Percentiles rank a stretch among this genome's conserved stretches.
Evolutionary conservation across 108 stramenopile species (phyloP).

Genomic region (Stephanodiscus minutulus): DNA sequence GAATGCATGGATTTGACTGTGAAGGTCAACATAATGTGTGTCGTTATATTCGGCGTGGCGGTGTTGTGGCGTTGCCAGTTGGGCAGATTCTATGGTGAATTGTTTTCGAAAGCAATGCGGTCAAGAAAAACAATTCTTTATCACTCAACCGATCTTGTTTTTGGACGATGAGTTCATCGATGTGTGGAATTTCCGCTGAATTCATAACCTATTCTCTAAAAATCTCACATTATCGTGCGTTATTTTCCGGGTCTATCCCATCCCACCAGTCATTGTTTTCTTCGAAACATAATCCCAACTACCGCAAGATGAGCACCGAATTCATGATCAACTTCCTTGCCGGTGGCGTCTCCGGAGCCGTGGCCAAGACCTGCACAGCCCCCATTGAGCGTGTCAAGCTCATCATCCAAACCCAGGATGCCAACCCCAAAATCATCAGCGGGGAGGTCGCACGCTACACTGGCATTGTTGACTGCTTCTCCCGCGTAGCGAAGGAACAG

Average conservation of each 20-base stretch:
- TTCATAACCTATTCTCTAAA: neutral
- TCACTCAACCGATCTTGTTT: no score
- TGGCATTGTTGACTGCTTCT: constrained; percentile 95
- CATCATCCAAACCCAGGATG: constrained; percentile 96
- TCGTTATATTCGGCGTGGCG: neutral
- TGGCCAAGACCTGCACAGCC: constrained; percentile 95
- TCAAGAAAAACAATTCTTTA: no score
- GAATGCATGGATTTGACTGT: neutral
- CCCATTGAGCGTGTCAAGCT: constrained; percentile 99
- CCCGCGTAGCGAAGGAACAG: constrained; percentile 93
- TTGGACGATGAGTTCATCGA: no score
- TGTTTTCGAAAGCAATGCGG: neutral
- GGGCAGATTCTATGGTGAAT: neutral
- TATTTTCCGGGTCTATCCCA: neutral
- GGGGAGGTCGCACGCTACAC: constrained; percentile 97
- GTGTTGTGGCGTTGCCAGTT: neutral
- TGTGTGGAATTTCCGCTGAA: neutral
- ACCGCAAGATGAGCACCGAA: constrained; percentile 51
- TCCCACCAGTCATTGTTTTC: constrained; percentile 11
- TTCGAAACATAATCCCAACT: neutral
- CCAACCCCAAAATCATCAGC: constrained; percentile 95
- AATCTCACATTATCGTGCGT: neutral
- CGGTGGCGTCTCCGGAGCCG: constrained; percentile 93
- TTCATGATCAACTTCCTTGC: constrained; percentile 90
- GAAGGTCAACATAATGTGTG: neutral